These are phyloP conservation scores for Dalechampia spathulata DNA, from an alignment of 441 rosid species.

Conservation along the genomic window DNA sequence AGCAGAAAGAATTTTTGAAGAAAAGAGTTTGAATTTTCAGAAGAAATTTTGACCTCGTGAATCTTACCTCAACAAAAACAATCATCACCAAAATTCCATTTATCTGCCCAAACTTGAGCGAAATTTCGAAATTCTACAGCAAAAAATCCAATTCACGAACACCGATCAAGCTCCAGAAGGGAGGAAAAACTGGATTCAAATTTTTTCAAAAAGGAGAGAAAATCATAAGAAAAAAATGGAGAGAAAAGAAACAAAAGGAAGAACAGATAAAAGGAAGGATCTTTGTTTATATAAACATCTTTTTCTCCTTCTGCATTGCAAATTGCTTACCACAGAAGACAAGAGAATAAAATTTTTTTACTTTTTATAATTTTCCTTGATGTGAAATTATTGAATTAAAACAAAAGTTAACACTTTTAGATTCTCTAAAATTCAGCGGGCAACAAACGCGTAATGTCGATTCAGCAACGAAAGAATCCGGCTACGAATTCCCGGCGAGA, in stretches of 20 bases:
- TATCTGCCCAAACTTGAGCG: slow-evolving; percentile 13
- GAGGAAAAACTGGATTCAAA: too few species aligned
- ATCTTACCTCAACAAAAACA: slow-evolving; percentile 31
- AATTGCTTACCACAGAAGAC: slow-evolving; percentile 32
- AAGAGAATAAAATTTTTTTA: slow-evolving; percentile 20
- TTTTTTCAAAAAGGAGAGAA: slow-evolving; percentile 10
- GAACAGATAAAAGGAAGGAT: slow-evolving; percentile 23
- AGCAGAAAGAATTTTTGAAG: too few species aligned
- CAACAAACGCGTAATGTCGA: not conserved
- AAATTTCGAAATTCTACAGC: slow-evolving; percentile 3
- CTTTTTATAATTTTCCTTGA: slow-evolving; percentile 24
- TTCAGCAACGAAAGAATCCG: not conserved
- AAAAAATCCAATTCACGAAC: too few species aligned
- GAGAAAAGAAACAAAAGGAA: not conserved
- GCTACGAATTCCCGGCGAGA: slow-evolving; percentile 40
- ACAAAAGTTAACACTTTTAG: too few species aligned
- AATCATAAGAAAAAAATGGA: not conserved
- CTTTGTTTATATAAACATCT: too few species aligned
- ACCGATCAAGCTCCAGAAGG: too few species aligned
- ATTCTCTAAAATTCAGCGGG: too few species aligned
- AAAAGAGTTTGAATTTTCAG: not conserved
- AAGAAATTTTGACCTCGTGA: slow-evolving; percentile 20
- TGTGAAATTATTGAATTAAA: too few species aligned
- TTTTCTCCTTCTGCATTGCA: slow-evolving; percentile 35
- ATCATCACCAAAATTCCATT: slow-evolving; percentile 15